Percentiles rank a stretch among this genome's conserved stretches.
Evolutionary conservation across 768 basidiomycete species (phyloP).

Genomic region (Polyporus arcularius): DNA sequence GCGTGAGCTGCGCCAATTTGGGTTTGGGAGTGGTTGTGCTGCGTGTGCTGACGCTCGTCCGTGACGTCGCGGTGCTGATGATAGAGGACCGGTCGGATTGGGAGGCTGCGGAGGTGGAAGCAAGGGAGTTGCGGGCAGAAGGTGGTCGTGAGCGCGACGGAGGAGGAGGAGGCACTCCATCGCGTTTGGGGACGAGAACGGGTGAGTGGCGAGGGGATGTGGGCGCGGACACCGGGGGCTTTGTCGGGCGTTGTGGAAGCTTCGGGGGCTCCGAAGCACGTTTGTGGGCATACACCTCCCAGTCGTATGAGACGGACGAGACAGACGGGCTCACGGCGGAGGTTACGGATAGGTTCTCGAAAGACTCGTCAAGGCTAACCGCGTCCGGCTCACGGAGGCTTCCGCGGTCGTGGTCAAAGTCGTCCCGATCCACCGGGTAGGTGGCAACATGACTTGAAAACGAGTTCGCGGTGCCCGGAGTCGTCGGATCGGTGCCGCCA

Average conservation of each 20-base stretch:
- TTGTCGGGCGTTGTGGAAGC: conserved; percentile 29
- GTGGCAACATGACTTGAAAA: conserved; percentile 32
- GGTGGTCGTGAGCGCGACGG: conserved; percentile 29
- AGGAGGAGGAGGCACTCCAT: conserved; percentile 26
- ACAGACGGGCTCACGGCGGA: conserved; percentile 56
- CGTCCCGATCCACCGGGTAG: conserved; percentile 45
- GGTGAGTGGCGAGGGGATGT: conserved; percentile 20
- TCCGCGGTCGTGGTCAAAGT: conserved; percentile 11
- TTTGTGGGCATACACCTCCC: conserved; percentile 21
- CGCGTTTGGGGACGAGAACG: conserved; percentile 14
- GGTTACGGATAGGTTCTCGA: conserved; percentile 64
- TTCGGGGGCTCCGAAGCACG: conserved; percentile 29
- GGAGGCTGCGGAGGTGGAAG: conserved; percentile 25
- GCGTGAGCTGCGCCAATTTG: conserved; percentile 36
- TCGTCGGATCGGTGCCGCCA: conserved; percentile 34
- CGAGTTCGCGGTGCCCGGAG: conserved; percentile 19
- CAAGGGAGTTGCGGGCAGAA: conserved; percentile 39
- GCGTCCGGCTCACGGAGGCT: conserved; percentile 44
- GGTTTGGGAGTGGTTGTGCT: conserved; percentile 26
- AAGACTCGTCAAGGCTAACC: conserved; percentile 68
- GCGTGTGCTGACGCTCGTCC: conserved; percentile 36
- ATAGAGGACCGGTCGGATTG: conserved; percentile 67
- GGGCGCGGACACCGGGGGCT: conserved; percentile 15
- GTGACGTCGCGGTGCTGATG: conserved; percentile 43
- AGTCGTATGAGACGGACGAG: conserved; percentile 35